These are phyloP conservation scores for Volvariella volvacea DNA, from an alignment of 1,284 basidiomycete species.

Conservation along the genomic window DNA sequence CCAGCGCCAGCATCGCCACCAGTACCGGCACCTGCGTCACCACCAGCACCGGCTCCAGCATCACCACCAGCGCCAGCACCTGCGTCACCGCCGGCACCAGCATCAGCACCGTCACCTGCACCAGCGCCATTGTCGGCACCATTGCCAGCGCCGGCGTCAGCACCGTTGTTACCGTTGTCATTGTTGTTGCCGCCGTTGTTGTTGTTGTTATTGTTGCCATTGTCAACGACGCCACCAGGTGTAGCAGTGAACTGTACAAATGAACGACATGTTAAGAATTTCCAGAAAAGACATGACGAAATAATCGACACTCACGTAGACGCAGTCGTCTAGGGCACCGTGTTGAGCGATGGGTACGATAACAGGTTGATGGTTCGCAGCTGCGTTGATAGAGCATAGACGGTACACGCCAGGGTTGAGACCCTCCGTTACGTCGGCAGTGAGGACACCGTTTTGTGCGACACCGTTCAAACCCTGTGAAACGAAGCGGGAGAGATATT, in stretches of 20 bases:
- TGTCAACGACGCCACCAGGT: slow-evolving; percentile 19
- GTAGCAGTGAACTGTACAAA: slow-evolving; percentile 32
- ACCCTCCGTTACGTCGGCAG: slow-evolving; percentile 46
- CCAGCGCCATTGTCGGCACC: slow-evolving; percentile 13
- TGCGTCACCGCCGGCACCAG: slow-evolving; percentile 9
- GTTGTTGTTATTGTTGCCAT: slow-evolving; percentile 13
- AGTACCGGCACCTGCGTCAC: slow-evolving; percentile 9
- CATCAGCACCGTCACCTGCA: slow-evolving; percentile 11
- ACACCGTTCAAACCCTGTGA: slow-evolving; percentile 40
- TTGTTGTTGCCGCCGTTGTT: slow-evolving; percentile 10
- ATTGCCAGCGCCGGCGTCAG: slow-evolving; percentile 9
- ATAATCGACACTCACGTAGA: slow-evolving; percentile 41
- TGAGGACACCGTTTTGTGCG: slow-evolving; percentile 42
- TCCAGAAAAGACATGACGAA: background rate
- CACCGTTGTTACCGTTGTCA: slow-evolving; percentile 13
- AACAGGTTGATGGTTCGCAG: slow-evolving; percentile 64
- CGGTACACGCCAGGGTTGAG: slow-evolving; percentile 57
- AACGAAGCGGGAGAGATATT: background rate
- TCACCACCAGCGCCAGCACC: slow-evolving; percentile 14
- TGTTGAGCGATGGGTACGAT: slow-evolving; percentile 58
- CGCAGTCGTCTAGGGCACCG: slow-evolving; percentile 49
- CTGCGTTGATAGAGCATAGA: slow-evolving; percentile 47
- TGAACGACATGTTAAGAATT: slow-evolving; percentile 5
- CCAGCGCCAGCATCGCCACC: slow-evolving; percentile 10
- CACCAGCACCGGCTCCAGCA: slow-evolving; percentile 13